Evolutionary conservation across 495 filamentous ascomycete species (phyloP), one percentile per base, ranked within the genome.

Genomic region (Amniculicola lignicola): DNA sequence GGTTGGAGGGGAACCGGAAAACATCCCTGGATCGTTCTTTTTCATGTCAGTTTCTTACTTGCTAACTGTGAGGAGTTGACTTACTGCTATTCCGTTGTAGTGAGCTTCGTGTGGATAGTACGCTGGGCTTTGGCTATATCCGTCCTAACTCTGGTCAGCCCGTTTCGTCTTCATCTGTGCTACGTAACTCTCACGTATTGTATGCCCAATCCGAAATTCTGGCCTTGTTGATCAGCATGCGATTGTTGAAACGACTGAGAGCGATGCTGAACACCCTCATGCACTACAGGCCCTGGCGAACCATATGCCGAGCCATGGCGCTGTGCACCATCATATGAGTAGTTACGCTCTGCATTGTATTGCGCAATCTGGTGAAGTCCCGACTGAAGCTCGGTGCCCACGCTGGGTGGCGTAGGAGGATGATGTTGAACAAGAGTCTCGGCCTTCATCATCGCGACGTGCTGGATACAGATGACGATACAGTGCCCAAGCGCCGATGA

Each of bases 31-130:
- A 25, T 51, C 33, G 6, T 55, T 23, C 56, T 60, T 7, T 15
- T 25, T 14, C n/a, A 14, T 28, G 44, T 61, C 44, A 61, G 51
- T 14, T 12, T 44, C 39, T 49, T 41, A 27, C 25, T 71, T 25
- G 48, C 15, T 22, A 5, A 16, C 9, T 15, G 2, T 36, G 15
- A 21, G 24, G 27, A 29, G 25, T 33, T 12, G 23, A 47, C 59
- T 43, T 54, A 61, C 56, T 23, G 33, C 40, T 25, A 55, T 9
- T 42, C 31, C 51, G n/a, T 39, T 35, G 73, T 79, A 43, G 68
- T 78, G 49, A 71, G 75, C 5, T 74, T 79, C 54, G 74, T 79
- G 37, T 18, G 11, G 63, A 67, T 76, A 67, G 70, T 66, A 69
- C 28, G 48, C 7, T 18, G 54, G 44, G 63, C 69, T 67, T 69